phyloP scores from a whole-genome alignment of 306 rosid genomes.

The Cucumis melo region DNA sequence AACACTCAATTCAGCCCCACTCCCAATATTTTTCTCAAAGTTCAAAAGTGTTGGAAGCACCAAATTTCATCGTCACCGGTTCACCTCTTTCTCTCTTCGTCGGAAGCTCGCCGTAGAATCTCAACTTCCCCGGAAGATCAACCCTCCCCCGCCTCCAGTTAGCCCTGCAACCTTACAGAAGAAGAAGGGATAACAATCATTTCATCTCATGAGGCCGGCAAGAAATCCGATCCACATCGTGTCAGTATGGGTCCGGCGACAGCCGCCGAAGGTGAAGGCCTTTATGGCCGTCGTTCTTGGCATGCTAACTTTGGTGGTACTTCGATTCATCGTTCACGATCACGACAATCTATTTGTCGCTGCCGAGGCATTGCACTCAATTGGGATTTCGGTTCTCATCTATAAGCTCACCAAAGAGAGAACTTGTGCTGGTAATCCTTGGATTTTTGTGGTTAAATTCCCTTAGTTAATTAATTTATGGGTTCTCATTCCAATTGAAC shows the following conservation, averaged over 20 bases:
- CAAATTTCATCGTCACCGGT: too few species aligned
- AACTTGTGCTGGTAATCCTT: slow-evolving; percentile 67
- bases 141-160: background rate
- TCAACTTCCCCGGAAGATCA: slow-evolving; percentile 22
- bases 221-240: slow-evolving; percentile 45
- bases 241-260: slow-evolving; percentile 60
- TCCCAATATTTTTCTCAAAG: too few species aligned
- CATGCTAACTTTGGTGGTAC: slow-evolving; percentile 64
- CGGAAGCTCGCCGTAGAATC: slow-evolving; percentile 18
- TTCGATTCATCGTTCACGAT: slow-evolving; percentile 74
- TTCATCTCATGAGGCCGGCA: slow-evolving; percentile 43
- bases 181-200: background rate
- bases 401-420: slow-evolving; percentile 84
- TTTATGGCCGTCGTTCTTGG: slow-evolving; percentile 73
- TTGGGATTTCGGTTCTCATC: slow-evolving; percentile 73
- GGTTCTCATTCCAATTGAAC: background rate
- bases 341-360: slow-evolving; percentile 91
- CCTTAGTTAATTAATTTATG: background rate
- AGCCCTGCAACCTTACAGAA: background rate
- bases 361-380: slow-evolving; percentile 84
- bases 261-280: slow-evolving; percentile 87
- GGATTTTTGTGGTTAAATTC: background rate
- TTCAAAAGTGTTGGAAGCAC: too few species aligned
- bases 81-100: background rate
- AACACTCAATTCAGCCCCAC: too few species aligned